A percentile compares a stretch with the other conserved stretches of the same genome.
Conservation (phyloP, 2,329 filamentous ascomycete genomes). For the Mycogone perniciosa region DNA sequence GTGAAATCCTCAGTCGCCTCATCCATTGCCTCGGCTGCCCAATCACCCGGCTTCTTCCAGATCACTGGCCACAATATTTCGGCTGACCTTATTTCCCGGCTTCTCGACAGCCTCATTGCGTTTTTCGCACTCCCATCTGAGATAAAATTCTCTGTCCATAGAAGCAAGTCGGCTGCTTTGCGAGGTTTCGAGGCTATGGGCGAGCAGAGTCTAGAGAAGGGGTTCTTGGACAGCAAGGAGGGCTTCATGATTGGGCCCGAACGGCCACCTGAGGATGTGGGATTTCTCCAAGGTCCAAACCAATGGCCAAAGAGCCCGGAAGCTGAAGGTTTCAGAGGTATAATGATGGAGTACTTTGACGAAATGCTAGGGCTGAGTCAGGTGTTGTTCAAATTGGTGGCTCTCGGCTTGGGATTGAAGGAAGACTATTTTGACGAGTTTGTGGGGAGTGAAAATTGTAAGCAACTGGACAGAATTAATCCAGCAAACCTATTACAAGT, state of each 20-base stretch:
- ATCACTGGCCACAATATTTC: neutral
- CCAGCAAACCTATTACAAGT: neutral
- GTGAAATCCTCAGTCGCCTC: neutral
- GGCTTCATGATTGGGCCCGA: neutral
- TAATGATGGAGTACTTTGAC: neutral
- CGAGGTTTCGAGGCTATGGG: neutral
- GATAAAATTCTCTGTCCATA: neutral
- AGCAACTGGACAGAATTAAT: neutral
- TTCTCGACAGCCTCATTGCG: neutral
- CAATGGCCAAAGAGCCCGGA: neutral
- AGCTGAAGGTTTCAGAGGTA: neutral
- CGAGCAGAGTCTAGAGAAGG: neutral
- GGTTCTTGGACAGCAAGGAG: neutral
- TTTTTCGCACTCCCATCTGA: neutral
- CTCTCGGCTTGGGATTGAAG: neutral
- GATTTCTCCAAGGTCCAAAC: neutral
- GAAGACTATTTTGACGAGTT: neutral
- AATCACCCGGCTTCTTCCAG: neutral
- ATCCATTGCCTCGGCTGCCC: neutral
- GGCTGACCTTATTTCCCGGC: neutral
- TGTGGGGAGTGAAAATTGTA: neutral
- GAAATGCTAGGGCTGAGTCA: neutral
- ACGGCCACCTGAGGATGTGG: neutral
- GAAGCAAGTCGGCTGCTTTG: neutral
- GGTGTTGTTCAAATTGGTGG: neutral